Evolutionary conservation across 2,329 filamentous ascomycete species (phyloP), one percentile per base, ranked within the genome.

Genomic region (Drechslerella stenobrocha): DNA sequence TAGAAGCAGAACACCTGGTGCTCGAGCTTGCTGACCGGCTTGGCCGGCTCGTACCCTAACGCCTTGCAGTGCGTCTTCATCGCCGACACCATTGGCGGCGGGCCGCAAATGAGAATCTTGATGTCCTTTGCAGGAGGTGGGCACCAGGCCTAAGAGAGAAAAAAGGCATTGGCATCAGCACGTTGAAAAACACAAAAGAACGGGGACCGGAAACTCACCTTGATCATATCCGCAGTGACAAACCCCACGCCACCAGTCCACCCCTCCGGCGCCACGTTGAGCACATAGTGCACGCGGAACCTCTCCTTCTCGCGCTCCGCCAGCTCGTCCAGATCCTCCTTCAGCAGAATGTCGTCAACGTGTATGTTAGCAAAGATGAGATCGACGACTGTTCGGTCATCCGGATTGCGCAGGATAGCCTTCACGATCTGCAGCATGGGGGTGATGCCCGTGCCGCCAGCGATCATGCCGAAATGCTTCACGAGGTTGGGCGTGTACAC

Each of bases 1-100:
- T 88, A 90, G 79, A 98, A 98, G 75, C 89, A 90, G 80, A 98
- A 98, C 73, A 98, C 89, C 79, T 97, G 93, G 77, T 98, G 93
- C 76, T 92, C 88, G 55, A 97, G 85, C 84, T 97, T 97, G 85
- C 91, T 96, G 74, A 97, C 91, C 44, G 92, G 90, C 69, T 86
- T 85, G 40, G 93, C 89, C 83, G 97, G 97, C 75, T 89, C 83
- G 81, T 87, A 98, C 63, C 93, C 93, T 18, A 97, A 82, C 70
- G 84, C 82, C 79, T 95, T 90, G 51, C 91, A 87, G 4, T 90
- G 84, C 83, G 97, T 97, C 88, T 98, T 98, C 81, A 73, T 73
- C 1, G 70, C 71, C 5, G 70, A 70, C 71, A 97, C 83, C 93
- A 98, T 98, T 51, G 93, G 93, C 60, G 93, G 93, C 63, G 93